These are phyloP conservation scores for Penicillium chermesinum DNA, from an alignment of 495 filamentous ascomycete species.

Conservation along the genomic window DNA sequence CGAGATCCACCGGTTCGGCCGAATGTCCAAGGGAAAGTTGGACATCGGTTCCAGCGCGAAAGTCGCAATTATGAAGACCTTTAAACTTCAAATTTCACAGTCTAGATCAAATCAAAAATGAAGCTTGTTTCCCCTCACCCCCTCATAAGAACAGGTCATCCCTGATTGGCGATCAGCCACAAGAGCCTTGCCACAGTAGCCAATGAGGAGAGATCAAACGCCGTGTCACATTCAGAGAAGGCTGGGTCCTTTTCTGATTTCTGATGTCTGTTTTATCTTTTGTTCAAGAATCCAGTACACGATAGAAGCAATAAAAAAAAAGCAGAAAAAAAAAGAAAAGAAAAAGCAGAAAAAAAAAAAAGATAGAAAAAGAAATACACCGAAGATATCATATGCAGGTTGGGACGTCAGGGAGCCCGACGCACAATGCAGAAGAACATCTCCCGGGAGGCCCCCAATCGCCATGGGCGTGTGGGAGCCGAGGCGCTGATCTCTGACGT, in stretches of 20 bases:
- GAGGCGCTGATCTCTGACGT: constrained; percentile 22
- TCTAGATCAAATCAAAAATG: constrained; percentile 6
- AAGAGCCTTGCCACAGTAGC: not conserved
- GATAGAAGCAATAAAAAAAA: constrained; percentile 1
- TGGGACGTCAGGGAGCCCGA: not conserved
- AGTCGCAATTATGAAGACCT: too few relatives aligned
- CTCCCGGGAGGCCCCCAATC: not conserved
- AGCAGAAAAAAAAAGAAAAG: constrained; percentile 5
- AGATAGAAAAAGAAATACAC: constrained; percentile 6
- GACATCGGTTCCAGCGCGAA: not conserved
- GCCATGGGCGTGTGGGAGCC: constrained; percentile 12
- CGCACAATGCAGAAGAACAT: not conserved
- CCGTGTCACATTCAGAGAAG: constrained; percentile 16
- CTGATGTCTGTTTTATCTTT: not conserved
- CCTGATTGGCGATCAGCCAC: constrained; percentile 1
- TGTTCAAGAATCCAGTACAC: constrained; percentile 11
- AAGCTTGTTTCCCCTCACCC: too few relatives aligned
- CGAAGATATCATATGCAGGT: constrained; percentile 15
- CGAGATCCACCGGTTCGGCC: too few relatives aligned
- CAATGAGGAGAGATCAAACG: not conserved
- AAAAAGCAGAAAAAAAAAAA: constrained; percentile 6
- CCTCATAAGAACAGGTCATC: too few relatives aligned
- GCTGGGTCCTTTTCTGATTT: not conserved
- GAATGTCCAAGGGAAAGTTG: too few relatives aligned
- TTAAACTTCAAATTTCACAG: too few relatives aligned